Percentiles rank a stretch among this genome's conserved stretches.
Evolutionary conservation across 2,329 filamentous ascomycete genomes (phyloP).

Genomic region (Colletotrichum falcatum): DNA sequence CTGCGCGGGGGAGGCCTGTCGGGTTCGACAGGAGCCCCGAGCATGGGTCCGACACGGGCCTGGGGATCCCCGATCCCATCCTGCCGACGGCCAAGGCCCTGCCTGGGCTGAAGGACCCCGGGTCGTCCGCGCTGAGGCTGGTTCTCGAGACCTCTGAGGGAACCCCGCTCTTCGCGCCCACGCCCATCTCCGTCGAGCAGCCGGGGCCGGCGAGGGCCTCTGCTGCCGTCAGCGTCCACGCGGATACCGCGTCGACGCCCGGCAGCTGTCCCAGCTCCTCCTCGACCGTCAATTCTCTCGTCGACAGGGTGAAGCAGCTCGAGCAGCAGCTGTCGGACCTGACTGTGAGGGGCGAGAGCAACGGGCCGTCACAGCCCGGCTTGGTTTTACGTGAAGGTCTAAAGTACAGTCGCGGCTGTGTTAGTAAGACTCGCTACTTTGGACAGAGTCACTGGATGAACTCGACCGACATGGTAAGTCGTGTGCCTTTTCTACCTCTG

Average conservation of each 20-base stretch:
- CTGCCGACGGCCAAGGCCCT: constrained; percentile 19
- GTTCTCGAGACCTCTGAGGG: neutral
- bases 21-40: neutral
- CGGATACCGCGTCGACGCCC: constrained; percentile 41
- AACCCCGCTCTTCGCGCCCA: neutral
- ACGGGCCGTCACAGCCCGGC: neutral
- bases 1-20: no score
- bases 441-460: constrained; percentile 66
- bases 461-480: constrained; percentile 54
- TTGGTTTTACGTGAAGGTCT: constrained; percentile 12
- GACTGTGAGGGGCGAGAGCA: neutral
- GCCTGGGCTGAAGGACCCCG: neutral
- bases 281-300: constrained; percentile 48
- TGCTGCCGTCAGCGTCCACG: neutral
- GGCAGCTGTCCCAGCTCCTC: constrained; percentile 38
- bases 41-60: neutral
- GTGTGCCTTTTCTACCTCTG: neutral
- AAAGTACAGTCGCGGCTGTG: constrained; percentile 46
- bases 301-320: constrained; percentile 56
- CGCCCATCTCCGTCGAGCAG: constrained; percentile 9
- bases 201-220: neutral
- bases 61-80: constrained; percentile 25
- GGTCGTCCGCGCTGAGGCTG: neutral
- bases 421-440: constrained; percentile 60
- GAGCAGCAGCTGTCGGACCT: constrained; percentile 54